Conservation (phyloP, 1,139 yeast species). For the Diutina neorugosa region DNA sequence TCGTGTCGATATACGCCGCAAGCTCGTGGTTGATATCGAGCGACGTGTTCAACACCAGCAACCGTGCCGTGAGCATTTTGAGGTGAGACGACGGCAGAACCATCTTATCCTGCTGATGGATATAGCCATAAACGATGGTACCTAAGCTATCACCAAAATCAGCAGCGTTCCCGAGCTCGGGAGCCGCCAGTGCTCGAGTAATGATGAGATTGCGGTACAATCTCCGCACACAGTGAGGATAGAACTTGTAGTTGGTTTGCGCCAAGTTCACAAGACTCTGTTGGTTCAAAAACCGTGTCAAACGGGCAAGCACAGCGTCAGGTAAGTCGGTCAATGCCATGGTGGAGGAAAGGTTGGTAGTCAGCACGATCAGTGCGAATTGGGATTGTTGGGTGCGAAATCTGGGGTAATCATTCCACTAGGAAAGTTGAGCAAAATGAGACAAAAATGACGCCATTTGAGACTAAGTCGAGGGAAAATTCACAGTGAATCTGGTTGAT, state of each 20-base stretch:
- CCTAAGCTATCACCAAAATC: neutral
- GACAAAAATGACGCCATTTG: too few species aligned
- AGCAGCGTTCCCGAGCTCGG: neutral
- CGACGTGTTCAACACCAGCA: neutral
- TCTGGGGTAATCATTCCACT: too few species aligned
- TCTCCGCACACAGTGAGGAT: neutral
- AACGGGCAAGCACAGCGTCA: neutral
- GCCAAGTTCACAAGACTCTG: neutral
- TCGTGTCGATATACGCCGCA: neutral
- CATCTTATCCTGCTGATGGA: neutral
- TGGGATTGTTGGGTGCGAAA: too few species aligned
- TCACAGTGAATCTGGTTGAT: too few species aligned
- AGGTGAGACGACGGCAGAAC: neutral
- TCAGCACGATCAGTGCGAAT: neutral
- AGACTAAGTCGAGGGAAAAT: too few species aligned
- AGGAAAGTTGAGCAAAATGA: too few species aligned
- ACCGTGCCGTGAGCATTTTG: neutral
- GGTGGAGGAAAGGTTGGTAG: neutral
- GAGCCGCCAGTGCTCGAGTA: neutral
- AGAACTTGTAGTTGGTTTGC: slow-evolving; percentile 1
- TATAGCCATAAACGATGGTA: neutral
- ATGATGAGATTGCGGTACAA: neutral
- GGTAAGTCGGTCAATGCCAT: neutral
- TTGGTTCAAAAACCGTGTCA: neutral
- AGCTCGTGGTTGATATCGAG: neutral